Conservation (phyloP, 2,329 filamentous ascomycete species). For the Chaetomiaceae sp. region DNA sequence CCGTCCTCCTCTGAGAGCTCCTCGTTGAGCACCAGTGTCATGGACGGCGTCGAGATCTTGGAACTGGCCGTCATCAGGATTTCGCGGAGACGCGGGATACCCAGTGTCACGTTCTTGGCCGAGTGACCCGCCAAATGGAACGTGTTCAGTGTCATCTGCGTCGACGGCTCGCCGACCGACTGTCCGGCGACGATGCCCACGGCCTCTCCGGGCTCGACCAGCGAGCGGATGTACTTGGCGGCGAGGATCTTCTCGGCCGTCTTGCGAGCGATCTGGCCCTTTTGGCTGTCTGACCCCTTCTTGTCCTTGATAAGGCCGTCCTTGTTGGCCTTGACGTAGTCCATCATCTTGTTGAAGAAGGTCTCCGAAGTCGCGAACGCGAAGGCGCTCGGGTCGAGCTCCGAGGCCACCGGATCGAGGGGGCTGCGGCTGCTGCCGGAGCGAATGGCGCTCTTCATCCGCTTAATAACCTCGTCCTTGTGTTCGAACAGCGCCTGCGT, state of each 20-base stretch:
- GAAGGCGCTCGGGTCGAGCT: slow-evolving; percentile 70
- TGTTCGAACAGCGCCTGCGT: slow-evolving; percentile 45
- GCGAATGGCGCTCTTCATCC: slow-evolving; percentile 78
- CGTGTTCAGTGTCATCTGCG: slow-evolving; percentile 98
- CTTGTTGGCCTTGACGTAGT: slow-evolving; percentile 74
- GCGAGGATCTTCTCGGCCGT: slow-evolving; percentile 80
- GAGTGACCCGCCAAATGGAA: slow-evolving; percentile 99
- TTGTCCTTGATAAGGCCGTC: slow-evolving; percentile 53
- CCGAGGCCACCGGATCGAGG: slow-evolving; percentile 69
- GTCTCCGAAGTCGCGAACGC: slow-evolving; percentile 85
- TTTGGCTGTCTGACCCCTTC: slow-evolving; percentile 36
- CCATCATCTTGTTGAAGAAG: slow-evolving; percentile 67
- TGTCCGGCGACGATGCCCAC: slow-evolving; percentile 96
- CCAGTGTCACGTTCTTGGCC: slow-evolving; percentile 95
- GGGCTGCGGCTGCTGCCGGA: slow-evolving; percentile 56
- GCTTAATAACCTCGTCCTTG: slow-evolving; percentile 61
- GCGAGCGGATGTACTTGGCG: slow-evolving; percentile 85
- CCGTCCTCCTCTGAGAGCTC: slow-evolving; percentile 65
- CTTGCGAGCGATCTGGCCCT: slow-evolving; percentile 54
- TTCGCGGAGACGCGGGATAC: slow-evolving; percentile 94
- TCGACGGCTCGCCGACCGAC: slow-evolving; percentile 94
- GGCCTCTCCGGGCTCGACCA: slow-evolving; percentile 92
- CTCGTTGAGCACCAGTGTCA: slow-evolving; percentile 75
- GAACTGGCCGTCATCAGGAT: slow-evolving; percentile 96
- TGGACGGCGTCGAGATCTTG: slow-evolving; percentile 82